Base-by-base conservation (phyloP, 495 filamentous ascomycete species). In the Penicillium dipodomyicola region DNA sequence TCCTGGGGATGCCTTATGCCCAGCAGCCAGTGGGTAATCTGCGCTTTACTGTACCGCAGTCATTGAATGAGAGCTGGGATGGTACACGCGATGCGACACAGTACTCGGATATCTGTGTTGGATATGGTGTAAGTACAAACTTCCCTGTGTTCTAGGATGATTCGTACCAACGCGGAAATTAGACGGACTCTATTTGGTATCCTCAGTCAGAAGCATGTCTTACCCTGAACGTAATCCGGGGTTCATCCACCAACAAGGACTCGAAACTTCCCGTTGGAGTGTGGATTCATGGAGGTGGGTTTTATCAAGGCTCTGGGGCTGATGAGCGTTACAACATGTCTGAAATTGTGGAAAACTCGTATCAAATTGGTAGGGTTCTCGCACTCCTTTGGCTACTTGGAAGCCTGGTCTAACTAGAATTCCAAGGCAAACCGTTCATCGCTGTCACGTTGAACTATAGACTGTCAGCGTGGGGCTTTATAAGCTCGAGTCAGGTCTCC, bases 211-310 rank as follows among this genome's bases (percentile, higher is more conserved):
- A 85, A 59, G 81, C 81, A 52, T 85, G 82, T 63, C 68, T 85
- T 4, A 80, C 78, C 27, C 59, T 85, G 12, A 84, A 84, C 52
- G 73, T 84, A 8, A 66, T 83, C 39, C 72, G 81, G 5, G 71
- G 76, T 15, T 58, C 75, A 15, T 74, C 71, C 6, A 66, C 68
- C 15, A 63, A 69, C 20, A 54, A 57, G 5, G 50, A 60, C 30
- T 69, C 67, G 6, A 71, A 65, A 27, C 68, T 76, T 25, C 79
- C 78, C 5, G 77, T 80, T 27, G 71, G 73, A 5, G 78, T 85
- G 39, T 87, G 82, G 80, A 81, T 87, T 27, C 80, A 84, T 59
- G 84, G 84, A 14, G 85, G 85, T 35, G 82, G 80, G 0, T 82
- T 86, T 57, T 71, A 67, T 49, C 55, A 64, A 54, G 82, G 82